Base-by-base conservation (phyloP, 371 early-diverging fungal species). In the Mucor lusitanicus region DNA sequence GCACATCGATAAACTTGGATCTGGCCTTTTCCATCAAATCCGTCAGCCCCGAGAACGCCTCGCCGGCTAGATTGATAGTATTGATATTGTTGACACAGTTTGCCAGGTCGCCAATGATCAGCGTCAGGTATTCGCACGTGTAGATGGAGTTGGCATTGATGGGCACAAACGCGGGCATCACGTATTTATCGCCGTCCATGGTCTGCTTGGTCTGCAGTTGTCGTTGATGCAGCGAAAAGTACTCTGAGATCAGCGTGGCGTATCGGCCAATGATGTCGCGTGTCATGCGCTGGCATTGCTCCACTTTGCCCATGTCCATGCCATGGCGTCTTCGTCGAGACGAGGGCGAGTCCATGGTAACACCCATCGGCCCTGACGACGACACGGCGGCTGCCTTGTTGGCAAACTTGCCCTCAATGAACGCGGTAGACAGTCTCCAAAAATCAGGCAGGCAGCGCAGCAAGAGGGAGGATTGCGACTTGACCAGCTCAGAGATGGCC, bases 371-470 rank as follows among this genome's bases (percentile, higher is more conserved):
- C 5, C 64, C 57, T 2, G 40, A 73, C 11, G 12, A 56, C 23
- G 74, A 33, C n/a, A 60, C 42, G 1, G 69, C 62, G 25, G 63
- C 56, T 68, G 80, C 78, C 74, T 85, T 87, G 40, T 75, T 79
- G 46, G 85, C 82, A 64, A 94, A 91, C 70, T 91, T 87, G 46
- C 94, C 93, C 55, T 95, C 97, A 70, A 92, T 91, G 69, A 88
- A 96, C 2, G 94, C 87, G 59, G 86, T 87, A 37, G 94, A 91
- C 3, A 96, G 71, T 72, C 91, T 88, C 95, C 98, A 96, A 79
- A 97, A 96, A 64, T 94, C 95, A n/a, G 96, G 97, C 64, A 97
- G 71, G 46, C 90, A 85, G 12, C 88, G 86, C n/a, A 88, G 64
- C 21, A 97, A 70, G 5, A 93, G 76, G 35, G 89, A 86, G 1